phyloP scores from a whole-genome alignment of 768 basidiomycete species.

The Serendipita sp. region DNA sequence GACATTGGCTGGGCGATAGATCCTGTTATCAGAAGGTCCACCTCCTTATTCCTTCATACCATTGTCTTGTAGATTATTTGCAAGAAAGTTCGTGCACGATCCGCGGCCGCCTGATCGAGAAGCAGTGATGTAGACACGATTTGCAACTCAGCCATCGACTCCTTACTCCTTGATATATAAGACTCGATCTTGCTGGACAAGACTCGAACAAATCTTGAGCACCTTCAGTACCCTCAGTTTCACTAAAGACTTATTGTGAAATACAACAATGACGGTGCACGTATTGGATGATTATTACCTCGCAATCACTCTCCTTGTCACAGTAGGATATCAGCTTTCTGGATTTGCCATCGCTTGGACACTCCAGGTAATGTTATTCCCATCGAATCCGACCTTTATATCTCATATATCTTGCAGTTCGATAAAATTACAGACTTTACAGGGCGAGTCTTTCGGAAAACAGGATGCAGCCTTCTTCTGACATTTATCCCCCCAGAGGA shows the following conservation, averaged over 20 bases:
- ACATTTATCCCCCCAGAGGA: conserved; percentile 21
- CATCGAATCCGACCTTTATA: not conserved
- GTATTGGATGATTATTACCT: conserved; percentile 36
- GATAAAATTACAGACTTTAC: conserved; percentile 63
- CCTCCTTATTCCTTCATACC: not conserved
- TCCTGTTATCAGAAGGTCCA: not conserved
- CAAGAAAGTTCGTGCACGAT: not conserved
- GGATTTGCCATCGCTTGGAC: conserved; percentile 56
- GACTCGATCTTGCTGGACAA: not conserved
- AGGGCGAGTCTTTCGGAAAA: conserved; percentile 24
- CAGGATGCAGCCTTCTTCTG: not conserved
- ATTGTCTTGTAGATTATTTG: not conserved
- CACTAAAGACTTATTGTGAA: too few relatives aligned
- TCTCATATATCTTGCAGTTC: conserved; percentile 22
- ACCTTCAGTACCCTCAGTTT: not conserved
- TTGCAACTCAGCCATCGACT: not conserved
- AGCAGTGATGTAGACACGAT: not conserved
- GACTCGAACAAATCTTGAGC: not conserved
- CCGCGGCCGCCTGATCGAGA: not conserved
- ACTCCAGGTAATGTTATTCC: conserved; percentile 23
- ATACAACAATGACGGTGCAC: conserved; percentile 20
- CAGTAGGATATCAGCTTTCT: conserved; percentile 37
- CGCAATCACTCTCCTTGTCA: conserved; percentile 32
- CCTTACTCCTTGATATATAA: not conserved
- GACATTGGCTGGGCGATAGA: not conserved